These are phyloP conservation scores for Lodderomyces metapsilosis DNA, from an alignment of 1,139 yeast species.

Conservation along the genomic window DNA sequence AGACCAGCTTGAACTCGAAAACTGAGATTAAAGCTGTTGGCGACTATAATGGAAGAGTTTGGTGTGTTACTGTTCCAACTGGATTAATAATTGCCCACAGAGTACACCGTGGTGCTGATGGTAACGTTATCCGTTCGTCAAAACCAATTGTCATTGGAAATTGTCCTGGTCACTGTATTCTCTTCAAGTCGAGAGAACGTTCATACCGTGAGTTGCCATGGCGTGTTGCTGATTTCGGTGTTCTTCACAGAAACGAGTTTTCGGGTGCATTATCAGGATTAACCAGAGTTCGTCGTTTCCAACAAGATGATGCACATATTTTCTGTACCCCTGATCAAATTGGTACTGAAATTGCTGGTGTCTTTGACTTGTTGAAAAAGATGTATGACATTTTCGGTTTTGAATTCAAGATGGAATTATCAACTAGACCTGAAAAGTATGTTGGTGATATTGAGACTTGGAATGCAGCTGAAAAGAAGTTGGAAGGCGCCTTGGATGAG, in stretches of 20 bases:
- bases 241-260: conserved; percentile 91
- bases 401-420: conserved; percentile 83
- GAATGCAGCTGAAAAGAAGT: conserved; percentile 80
- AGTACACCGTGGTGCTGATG: conserved; percentile 32
- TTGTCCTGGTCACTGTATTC: conserved; percentile 97
- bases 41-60: conserved; percentile 6
- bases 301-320: conserved; percentile 98
- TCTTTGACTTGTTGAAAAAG: conserved; percentile 74
- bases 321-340: conserved; percentile 92
- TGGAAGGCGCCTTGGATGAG: conserved; percentile 69
- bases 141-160: conserved; percentile 1
- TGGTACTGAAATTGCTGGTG: conserved; percentile 73
- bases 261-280: conserved; percentile 84
- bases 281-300: conserved; percentile 96
- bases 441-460: conserved; percentile 87
- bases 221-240: conserved; percentile 96
- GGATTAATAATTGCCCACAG: conserved; percentile 56
- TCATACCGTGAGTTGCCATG: conserved; percentile 93
- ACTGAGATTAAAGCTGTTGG: conserved; percentile 3
- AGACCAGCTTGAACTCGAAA: neutral
- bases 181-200: conserved; percentile 84
- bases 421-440: conserved; percentile 91
- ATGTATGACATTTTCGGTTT: conserved; percentile 86
- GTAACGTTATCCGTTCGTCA: neutral
- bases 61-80: conserved; percentile 9